Evolutionary conservation across 176 grass and related monocot species (phyloP), one percentile per base, ranked within the genome.

Genomic region (Coix lacrymajobi): DNA sequence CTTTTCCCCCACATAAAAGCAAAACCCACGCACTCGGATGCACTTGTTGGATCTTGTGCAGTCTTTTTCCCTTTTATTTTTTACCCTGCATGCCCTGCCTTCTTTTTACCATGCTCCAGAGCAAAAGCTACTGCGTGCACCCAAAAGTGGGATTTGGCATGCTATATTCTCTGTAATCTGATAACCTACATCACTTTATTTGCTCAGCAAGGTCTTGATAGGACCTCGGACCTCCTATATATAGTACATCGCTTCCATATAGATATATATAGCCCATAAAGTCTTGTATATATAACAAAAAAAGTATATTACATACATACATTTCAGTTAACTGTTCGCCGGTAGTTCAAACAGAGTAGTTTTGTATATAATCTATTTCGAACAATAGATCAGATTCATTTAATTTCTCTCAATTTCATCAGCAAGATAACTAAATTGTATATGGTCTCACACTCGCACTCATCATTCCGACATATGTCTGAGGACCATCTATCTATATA

Each of bases 1-100:
- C 75, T 90, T 87, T 90, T 83, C 46, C 66, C 79, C 67, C 84
- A 60, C 84, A 87, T 79, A 90, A 90, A 90, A 90, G 88, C 69
- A 68, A 87, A 73, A 71, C 58, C 84, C 79, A 83, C 75, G 79
- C 84, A 79, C 74, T 86, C 81, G 88, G 88, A 83, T 83, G 79
- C 84, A 87, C 45, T 79, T 87, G 84, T 90, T 90, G 84, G 88
- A 90, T 86, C 88, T 90, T 68, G 88, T 75, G 88, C 48, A 46
- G 16, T 73, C 70, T 68, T 69, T 82, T 62, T 66, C 1, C 26
- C 4, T 56, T 76, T 73, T 11, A 41, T 3, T 73, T 84, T 85
- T 26, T 30, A 24, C 17, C 41, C 60, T 62, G 44, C 62, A 16
- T 41, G 48, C 14, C 13, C 51, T 58, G 51, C 9, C 40, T 28